Conservation (phyloP, 352 stramenopile species). For the Pythium sp. region DNA sequence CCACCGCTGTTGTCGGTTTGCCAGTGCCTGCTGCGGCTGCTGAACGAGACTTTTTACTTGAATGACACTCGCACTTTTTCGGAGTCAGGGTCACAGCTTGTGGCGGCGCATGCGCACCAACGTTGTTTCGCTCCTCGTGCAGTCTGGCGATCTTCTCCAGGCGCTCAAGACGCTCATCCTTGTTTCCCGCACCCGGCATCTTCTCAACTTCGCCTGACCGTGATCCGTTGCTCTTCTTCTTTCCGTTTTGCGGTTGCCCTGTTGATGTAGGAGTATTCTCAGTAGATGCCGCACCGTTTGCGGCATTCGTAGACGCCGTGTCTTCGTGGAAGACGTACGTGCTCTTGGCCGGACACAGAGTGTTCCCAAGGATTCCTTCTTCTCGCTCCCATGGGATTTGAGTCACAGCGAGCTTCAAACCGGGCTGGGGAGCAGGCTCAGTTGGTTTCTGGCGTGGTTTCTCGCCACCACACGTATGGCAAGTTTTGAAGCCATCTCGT, state of each 20-base stretch:
- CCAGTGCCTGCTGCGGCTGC: constrained; percentile 4
- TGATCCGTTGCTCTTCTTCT: constrained; percentile 41
- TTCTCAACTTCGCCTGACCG: constrained; percentile 53
- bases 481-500: constrained; percentile 23
- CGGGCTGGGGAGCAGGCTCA: background rate
- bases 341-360: constrained; percentile 61
- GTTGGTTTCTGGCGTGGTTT: constrained; percentile 27
- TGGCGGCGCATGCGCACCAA: constrained; percentile 21
- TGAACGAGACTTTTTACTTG: constrained; percentile 26
- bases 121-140: constrained; percentile 70
- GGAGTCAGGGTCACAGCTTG: background rate
- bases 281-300: background rate
- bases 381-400: constrained; percentile 68
- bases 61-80: constrained; percentile 19
- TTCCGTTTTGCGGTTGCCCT: constrained; percentile 25
- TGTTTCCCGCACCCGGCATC: constrained; percentile 63
- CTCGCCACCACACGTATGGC: constrained; percentile 60
- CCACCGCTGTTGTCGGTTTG: constrained; percentile 42
- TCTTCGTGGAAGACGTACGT: constrained; percentile 79
- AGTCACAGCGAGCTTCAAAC: constrained; percentile 38
- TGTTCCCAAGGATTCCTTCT: constrained; percentile 60
- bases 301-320: background rate
- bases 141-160: constrained; percentile 60
- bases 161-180: constrained; percentile 66
- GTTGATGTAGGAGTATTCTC: constrained; percentile 7